These are phyloP conservation scores for Aquanectria penicillioides DNA, from an alignment of 2,329 filamentous ascomycete species.

Conservation along the genomic window DNA sequence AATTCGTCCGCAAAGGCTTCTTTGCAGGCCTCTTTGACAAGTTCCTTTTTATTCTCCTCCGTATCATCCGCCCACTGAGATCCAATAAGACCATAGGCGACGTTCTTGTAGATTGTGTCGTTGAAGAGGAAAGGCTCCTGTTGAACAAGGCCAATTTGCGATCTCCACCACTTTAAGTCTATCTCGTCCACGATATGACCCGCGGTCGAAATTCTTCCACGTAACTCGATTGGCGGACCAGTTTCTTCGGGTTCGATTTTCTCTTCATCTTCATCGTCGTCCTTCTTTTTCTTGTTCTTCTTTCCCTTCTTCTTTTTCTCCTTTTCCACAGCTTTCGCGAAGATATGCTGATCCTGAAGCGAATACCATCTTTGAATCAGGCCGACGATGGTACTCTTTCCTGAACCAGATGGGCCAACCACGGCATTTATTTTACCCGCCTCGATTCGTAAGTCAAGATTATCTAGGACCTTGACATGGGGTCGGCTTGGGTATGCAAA, in stretches of 20 bases:
- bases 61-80: slow-evolving; percentile 62
- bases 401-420: slow-evolving; percentile 77
- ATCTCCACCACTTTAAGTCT: slow-evolving; percentile 71
- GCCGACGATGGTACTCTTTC: slow-evolving; percentile 79
- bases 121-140: slow-evolving; percentile 77
- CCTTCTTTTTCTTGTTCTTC: slow-evolving; percentile 49
- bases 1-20: slow-evolving; percentile 78
- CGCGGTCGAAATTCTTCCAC: slow-evolving; percentile 60
- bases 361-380: slow-evolving; percentile 79
- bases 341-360: slow-evolving; percentile 62
- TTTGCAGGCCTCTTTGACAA: slow-evolving; percentile 71
- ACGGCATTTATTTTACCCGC: slow-evolving; percentile 77
- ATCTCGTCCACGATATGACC: slow-evolving; percentile 65
- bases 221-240: slow-evolving; percentile 57
- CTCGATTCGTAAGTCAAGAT: slow-evolving; percentile 66
- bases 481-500: slow-evolving; percentile 78
- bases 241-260: slow-evolving; percentile 48
- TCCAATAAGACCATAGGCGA: slow-evolving; percentile 67
- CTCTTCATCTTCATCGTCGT: slow-evolving; percentile 41
- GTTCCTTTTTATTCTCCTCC: slow-evolving; percentile 64
- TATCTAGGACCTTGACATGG: slow-evolving; percentile 70
- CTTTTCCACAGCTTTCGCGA: slow-evolving; percentile 60
- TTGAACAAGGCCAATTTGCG: slow-evolving; percentile 72
- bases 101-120: slow-evolving; percentile 70
- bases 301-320: slow-evolving; percentile 57